Conservation (phyloP, 2,329 filamentous ascomycete species). For the Claviceps arundinis region DNA sequence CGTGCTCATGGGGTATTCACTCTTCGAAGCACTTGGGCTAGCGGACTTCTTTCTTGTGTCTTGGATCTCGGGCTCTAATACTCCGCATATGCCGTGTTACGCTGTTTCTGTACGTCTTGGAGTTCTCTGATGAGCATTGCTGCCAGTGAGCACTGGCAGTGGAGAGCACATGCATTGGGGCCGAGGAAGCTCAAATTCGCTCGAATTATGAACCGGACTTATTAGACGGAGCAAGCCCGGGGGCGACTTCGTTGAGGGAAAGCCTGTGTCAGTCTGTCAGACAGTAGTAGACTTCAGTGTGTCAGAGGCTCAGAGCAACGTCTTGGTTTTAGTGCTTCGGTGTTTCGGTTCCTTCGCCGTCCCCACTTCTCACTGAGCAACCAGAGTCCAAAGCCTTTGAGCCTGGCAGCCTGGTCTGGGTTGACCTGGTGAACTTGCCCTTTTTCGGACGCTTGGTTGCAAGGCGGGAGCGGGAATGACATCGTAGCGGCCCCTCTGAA, state of each 20-base stretch:
- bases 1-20: neutral
- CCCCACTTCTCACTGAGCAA: conserved; percentile 6
- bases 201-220: too few species aligned
- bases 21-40: neutral
- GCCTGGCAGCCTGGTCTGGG: neutral
- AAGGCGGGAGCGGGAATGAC: neutral
- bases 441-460: neutral
- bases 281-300: too few species aligned
- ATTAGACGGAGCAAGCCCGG: too few species aligned
- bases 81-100: too few species aligned
- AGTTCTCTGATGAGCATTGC: too few species aligned
- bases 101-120: too few species aligned
- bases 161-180: neutral
- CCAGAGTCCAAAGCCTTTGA: neutral
- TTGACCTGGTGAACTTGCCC: neutral
- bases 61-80: too few species aligned
- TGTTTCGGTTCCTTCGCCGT: conserved; percentile 4
- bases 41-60: too few species aligned
- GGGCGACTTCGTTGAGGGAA: too few species aligned
- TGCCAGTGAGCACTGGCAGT: neutral
- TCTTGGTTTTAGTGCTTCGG: conserved; percentile 3
- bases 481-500: neutral
- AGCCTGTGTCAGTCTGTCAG: too few species aligned
- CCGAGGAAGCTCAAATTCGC: neutral
- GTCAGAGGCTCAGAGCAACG: neutral